Base-by-base conservation (phyloP, 2,329 filamentous ascomycete genomes). In the Neofusicoccum umdonicola region DNA sequence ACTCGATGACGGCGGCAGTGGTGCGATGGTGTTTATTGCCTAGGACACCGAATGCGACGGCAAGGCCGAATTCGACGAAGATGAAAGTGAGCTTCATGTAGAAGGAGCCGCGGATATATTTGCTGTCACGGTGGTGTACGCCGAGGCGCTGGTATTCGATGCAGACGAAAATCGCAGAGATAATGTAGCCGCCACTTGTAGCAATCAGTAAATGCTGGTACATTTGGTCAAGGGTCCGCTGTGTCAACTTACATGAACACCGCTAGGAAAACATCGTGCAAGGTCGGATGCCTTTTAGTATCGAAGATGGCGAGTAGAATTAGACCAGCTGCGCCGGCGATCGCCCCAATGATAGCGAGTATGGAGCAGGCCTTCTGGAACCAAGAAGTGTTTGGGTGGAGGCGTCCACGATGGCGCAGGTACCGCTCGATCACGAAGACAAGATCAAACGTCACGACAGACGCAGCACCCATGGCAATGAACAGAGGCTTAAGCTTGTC, bases 51-150 rank as follows among this genome's bases (percentile, higher is more conserved):
- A 98, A 98, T 50, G 84, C 88, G 71, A 93, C 82, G 67, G 86
- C 88, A 8, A 99, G 86, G 17, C 76, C 80, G 44, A 96, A 71
- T 76, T 97, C 93, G 71, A 94, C 73, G 64, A 97, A 72, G 74
- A 98, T 90, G 78, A 99, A 98, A 65, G 76, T 69, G 34, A 96
- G 84, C 79, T 99, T 99, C 74, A 95, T 83, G 85, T 88, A 93
- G 82, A 98, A 98, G 64, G 90, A 95, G 66, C 84, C 76, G 54
- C 88, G 85, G 11, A 99, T 85, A 68, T 95, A 80, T 63, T 83
- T 85, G 77, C 94, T 86, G 66, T 93, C 81, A 67, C 89, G 89
- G 81, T 93, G 91, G 74, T 90, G 89, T 62, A 90, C 87, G 31
- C 93, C 92, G 1, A 98, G 84, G 2, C 91, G 88, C 72, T 95